Percentiles rank a stretch among this genome's conserved stretches.
These are phyloP conservation scores for Zalaria sp. DNA, from an alignment of 2,329 filamentous ascomycete species.

Conservation along the genomic window DNA sequence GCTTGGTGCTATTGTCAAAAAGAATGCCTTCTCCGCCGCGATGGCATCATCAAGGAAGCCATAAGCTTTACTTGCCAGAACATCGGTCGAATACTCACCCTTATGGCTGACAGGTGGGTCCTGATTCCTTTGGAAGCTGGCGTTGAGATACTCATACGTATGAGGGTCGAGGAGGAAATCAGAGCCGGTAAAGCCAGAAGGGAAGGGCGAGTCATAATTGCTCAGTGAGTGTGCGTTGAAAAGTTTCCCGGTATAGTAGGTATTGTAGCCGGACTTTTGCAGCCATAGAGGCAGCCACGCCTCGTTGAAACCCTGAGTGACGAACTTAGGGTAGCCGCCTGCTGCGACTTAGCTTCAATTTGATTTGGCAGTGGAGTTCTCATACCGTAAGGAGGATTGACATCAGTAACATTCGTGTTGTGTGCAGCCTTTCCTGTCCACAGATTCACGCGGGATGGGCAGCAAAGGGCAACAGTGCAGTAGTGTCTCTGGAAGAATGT, in stretches of 20 bases:
- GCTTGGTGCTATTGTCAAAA: slow-evolving; percentile 50
- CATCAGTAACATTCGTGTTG: slow-evolving; percentile 56
- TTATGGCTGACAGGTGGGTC: slow-evolving; percentile 41
- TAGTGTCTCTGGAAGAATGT: slow-evolving; percentile 49
- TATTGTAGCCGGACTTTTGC: slow-evolving; percentile 53
- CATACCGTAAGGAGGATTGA: slow-evolving; percentile 38
- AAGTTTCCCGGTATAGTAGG: slow-evolving; percentile 59
- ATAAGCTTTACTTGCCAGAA: slow-evolving; percentile 44
- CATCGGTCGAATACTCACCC: slow-evolving; percentile 42
- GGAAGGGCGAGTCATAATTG: slow-evolving; percentile 46
- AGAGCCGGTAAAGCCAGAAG: slow-evolving; percentile 45
- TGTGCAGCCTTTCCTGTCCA: slow-evolving; percentile 50
- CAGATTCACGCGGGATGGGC: slow-evolving; percentile 50
- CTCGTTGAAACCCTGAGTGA: slow-evolving; percentile 49
- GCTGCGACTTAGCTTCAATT: slow-evolving; percentile 1
- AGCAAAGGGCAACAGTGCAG: slow-evolving; percentile 53
- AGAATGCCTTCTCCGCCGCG: slow-evolving; percentile 44
- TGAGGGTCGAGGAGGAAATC: slow-evolving; percentile 38
- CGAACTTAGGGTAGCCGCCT: slow-evolving; percentile 52
- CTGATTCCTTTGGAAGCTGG: slow-evolving; percentile 47
- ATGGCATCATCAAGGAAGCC: slow-evolving; percentile 49
- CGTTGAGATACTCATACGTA: slow-evolving; percentile 55
- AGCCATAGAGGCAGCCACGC: slow-evolving; percentile 59
- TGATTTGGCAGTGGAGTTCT: not conserved
- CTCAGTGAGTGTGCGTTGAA: slow-evolving; percentile 49